Conservation (phyloP, 2,329 filamentous ascomycete species). For the Fusarium sp. region DNA sequence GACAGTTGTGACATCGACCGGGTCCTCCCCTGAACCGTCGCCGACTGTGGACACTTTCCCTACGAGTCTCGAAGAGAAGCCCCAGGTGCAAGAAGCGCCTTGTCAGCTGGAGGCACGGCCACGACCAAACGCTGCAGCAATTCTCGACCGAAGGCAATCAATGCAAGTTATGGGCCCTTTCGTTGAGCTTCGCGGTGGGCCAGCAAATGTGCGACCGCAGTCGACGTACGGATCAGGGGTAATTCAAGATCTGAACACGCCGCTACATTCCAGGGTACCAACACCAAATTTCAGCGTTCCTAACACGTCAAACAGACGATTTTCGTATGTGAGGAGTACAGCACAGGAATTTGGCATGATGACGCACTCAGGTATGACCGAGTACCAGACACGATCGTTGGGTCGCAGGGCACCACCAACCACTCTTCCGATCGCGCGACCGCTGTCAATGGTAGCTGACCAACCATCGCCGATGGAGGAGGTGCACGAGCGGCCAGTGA, state of each 20-base stretch:
- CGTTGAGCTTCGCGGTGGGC: constrained; percentile 54
- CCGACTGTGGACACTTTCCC: constrained; percentile 66
- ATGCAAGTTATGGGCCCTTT: constrained; percentile 61
- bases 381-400: constrained; percentile 26
- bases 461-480: constrained; percentile 58
- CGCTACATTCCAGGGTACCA: constrained; percentile 16
- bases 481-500: constrained; percentile 47
- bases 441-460: constrained; percentile 67
- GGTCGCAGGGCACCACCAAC: constrained; percentile 55
- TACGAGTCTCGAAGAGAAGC: constrained; percentile 33
- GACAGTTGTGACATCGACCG: constrained; percentile 69
- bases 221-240: constrained; percentile 34
- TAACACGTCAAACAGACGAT: constrained; percentile 59
- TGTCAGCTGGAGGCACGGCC: constrained; percentile 53
- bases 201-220: constrained; percentile 40
- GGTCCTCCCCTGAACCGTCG: constrained; percentile 66
- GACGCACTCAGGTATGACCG: constrained; percentile 28
- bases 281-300: constrained; percentile 68
- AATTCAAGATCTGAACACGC: constrained; percentile 17
- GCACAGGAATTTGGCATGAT: constrained; percentile 35
- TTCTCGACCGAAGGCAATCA: constrained; percentile 64
- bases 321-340: constrained; percentile 54
- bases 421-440: constrained; percentile 61
- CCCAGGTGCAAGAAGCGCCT: constrained; percentile 38
- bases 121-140: constrained; percentile 66